Evolutionary conservation across 805 yeast species (phyloP), one percentile per base, ranked within the genome.

Genomic region (Yarrowia divulgata): DNA sequence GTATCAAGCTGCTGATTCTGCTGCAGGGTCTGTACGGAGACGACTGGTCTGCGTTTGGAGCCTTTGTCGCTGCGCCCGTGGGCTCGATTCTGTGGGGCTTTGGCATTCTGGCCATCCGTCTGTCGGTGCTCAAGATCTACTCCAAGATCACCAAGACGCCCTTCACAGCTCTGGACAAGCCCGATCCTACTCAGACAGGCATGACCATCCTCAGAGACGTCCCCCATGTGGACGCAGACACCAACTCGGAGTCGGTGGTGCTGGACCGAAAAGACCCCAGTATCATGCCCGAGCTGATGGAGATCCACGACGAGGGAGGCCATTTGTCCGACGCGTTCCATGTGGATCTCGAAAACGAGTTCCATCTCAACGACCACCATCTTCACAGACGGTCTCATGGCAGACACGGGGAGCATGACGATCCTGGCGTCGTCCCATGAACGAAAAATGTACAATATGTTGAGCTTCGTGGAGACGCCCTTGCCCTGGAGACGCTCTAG

Each of bases 41-140:
- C 66, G 97, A 93, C 76, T 93, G 97, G 97, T 91, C 96, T 74
- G 88, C 97, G 0, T 93, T 93, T 80, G 98, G 97, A 29, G 97
- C 97, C 1, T 93, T 93, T 79, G 94, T 90, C 3, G 90, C 89
- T 71, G 95, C 97, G 0, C 97, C 97, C 7, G 83, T 88, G 49
- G 96, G 94, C 32, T 92, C 94, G 10, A 71, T 93, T 1, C 71
- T 89, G 8, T 81, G 88, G 71, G 88, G 90, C 1, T 77, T 85
- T 14, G 74, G 81, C 35, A 81, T 83, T 52, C 83, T 90, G 32
- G 88, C 67, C 8, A 12, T 74, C n/a, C 71, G 82, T 0, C 48
- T 74, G 55, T 18, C 58, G 0, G 70, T 71, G 23, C 70, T 70
- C 49, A 68, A 77, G 68, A 35, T 78, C 4, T 75, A 77, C 63